Conservation (phyloP, 2,329 filamentous ascomycete genomes). For the Mariannaea elegans region DNA sequence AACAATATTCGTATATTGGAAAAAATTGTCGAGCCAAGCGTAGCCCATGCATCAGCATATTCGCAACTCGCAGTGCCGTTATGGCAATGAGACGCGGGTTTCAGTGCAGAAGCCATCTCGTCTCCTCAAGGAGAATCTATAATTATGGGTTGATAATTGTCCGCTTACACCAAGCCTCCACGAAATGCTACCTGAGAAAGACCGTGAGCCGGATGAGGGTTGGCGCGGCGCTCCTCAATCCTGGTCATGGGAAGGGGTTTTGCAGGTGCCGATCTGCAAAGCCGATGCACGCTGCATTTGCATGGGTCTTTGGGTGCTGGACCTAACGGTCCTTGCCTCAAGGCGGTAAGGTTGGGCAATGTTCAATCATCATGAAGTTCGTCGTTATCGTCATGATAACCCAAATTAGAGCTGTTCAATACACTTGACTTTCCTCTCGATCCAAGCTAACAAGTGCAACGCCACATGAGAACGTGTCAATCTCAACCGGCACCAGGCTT, state of each 20-base stretch:
- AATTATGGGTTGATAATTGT: neutral
- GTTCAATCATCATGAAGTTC: no score
- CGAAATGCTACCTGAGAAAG: constrained; percentile 4
- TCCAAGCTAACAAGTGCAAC: neutral
- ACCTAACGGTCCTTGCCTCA: neutral
- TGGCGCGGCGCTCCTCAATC: neutral
- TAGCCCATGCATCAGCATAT: no score
- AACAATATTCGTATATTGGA: no score
- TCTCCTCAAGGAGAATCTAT: no score
- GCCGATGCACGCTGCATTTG: no score
- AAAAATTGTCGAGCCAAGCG: no score
- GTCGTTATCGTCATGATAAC: no score
- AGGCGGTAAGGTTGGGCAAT: neutral
- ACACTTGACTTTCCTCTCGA: neutral
- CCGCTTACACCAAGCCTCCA: constrained; percentile 7
- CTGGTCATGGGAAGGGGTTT: neutral
- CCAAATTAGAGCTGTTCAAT: neutral
- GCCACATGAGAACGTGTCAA: constrained; percentile 1
- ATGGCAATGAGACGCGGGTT: no score
- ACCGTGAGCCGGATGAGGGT: neutral
- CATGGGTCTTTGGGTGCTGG: no score
- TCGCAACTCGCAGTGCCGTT: no score
- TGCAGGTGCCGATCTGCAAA: constrained; percentile 4
- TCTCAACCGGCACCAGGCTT: neutral
- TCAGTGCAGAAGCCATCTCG: no score